A percentile compares a stretch with the other conserved stretches of the same genome.
phyloP scores from a whole-genome alignment of 1,139 yeast species.

The Sugiyamaella pinicola region DNA sequence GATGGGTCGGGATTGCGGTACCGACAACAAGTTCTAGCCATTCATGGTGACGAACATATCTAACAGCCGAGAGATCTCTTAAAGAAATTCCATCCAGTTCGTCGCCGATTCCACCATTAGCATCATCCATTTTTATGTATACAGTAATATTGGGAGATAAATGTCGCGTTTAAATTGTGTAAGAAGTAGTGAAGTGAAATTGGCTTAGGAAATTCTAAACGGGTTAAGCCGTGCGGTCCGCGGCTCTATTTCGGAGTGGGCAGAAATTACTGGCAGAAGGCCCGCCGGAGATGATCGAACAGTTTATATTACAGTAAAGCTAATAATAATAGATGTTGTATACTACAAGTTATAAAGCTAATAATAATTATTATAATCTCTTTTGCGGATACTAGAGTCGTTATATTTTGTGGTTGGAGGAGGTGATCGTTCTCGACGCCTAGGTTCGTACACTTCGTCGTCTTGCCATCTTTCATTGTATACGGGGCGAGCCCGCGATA shows the following conservation, averaged over 20 bases:
- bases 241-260: no score
- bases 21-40: slow-evolving; percentile 49
- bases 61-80: slow-evolving; percentile 47
- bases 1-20: slow-evolving; percentile 37
- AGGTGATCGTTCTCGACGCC: slow-evolving; percentile 15
- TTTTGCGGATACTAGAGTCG: slow-evolving; percentile 8
- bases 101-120: slow-evolving; percentile 42
- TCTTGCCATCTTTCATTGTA: slow-evolving; percentile 18
- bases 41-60: slow-evolving; percentile 49
- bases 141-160: slow-evolving; percentile 20
- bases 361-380: slow-evolving; percentile 13
- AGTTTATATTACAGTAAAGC: no score
- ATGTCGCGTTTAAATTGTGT: slow-evolving; percentile 8
- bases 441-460: slow-evolving; percentile 15
- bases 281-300: no score
- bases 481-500: slow-evolving; percentile 3
- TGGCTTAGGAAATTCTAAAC: background rate
- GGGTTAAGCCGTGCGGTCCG: slow-evolving; percentile 9
- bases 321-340: background rate
- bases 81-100: slow-evolving; percentile 47
- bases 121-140: slow-evolving; percentile 34
- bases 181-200: background rate
- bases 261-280: no score
- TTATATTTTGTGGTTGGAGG: slow-evolving; percentile 3
- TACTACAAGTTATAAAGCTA: slow-evolving; percentile 2